Base-by-base conservation (phyloP, 2,329 filamentous ascomycete genomes). In the Escovopsis sp. region DNA sequence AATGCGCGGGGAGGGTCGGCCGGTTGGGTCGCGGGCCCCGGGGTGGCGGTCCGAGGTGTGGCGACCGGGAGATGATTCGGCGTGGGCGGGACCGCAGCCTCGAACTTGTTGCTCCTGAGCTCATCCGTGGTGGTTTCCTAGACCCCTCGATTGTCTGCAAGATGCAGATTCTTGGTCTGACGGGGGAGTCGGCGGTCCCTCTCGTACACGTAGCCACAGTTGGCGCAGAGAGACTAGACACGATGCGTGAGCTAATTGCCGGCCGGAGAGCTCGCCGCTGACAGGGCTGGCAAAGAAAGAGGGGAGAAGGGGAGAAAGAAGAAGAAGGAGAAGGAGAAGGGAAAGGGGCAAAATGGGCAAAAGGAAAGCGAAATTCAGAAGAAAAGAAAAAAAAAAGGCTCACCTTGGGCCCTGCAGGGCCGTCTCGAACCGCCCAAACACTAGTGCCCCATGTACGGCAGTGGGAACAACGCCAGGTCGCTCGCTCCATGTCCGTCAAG, bases 401-500 rank as follows among this genome's bases (percentile, higher is more conserved):
- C 67, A 91, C 85, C 63, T 85, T 82, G 49, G 84, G 75, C 43
- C 88, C 89, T 43, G 75, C 70, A 12, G 91, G 91, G 23, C 91
- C 91, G 63, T 96, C 88, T 53, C 91, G 73, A 3, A 96, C 89
- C 39, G 85, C 88, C 91, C 91, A 98, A 8, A 95, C 86, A 26
- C 86, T 83, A 39, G 81, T 81, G 12, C 89, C 91, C 78, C 84
- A 89, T 32, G 95, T 78, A 46, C 73, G 72, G 60, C 91, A 98
- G 61, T 96, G 89, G 37, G 70, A 69, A 63, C 91, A 98, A 48
- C 85, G 76, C 91, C 91, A 98, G 36, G 72, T 79, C 49, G 75
- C 69, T 51, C 88, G 74, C 67, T 96, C 91, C 54, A 73, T 73
- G 42, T 93, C 85, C 2, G 77, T 77, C 43, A 91, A 68, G 26